phyloP scores from a whole-genome alignment of 2,329 filamentous ascomycete genomes.

The Fusarium duplospermum region DNA sequence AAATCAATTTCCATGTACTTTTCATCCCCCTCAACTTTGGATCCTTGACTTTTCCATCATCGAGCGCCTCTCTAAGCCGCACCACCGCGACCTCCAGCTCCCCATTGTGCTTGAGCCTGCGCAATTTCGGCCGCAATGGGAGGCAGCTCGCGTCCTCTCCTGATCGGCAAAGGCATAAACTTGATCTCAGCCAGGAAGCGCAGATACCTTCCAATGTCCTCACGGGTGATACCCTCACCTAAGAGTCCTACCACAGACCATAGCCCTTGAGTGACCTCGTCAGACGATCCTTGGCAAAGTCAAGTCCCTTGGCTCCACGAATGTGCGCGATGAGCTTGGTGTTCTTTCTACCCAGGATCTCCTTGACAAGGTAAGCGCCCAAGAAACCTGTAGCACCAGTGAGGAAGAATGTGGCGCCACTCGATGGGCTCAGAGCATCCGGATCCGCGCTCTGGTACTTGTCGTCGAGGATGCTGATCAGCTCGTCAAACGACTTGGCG shows the following conservation, averaged over 20 bases:
- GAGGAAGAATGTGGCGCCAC: neutral
- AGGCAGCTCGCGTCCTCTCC: constrained; percentile 32
- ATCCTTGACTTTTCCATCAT: neutral
- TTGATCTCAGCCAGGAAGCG: constrained; percentile 30
- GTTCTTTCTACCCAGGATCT: neutral
- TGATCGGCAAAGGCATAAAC: constrained; percentile 30
- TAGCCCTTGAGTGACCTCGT: neutral
- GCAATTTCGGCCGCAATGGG: constrained; percentile 20
- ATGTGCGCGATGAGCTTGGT: neutral
- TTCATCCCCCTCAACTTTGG: neutral
- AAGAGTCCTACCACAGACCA: too few relatives aligned
- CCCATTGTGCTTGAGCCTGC: constrained; percentile 31
- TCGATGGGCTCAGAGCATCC: neutral
- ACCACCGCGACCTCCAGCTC: constrained; percentile 32
- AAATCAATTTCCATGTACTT: neutral
- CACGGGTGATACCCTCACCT: constrained; percentile 46
- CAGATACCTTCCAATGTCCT: constrained; percentile 27
- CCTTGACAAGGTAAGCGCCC: neutral
- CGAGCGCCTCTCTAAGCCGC: neutral
- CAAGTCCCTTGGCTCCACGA: neutral
- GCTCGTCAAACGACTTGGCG: neutral
- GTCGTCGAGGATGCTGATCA: neutral
- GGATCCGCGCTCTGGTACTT: neutral
- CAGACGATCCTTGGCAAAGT: neutral
- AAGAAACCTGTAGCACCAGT: neutral